Percentiles rank a stretch among this genome's conserved stretches.
Conservation (phyloP, 306 rosid species). For the Hippophae gyantsensis region DNA sequence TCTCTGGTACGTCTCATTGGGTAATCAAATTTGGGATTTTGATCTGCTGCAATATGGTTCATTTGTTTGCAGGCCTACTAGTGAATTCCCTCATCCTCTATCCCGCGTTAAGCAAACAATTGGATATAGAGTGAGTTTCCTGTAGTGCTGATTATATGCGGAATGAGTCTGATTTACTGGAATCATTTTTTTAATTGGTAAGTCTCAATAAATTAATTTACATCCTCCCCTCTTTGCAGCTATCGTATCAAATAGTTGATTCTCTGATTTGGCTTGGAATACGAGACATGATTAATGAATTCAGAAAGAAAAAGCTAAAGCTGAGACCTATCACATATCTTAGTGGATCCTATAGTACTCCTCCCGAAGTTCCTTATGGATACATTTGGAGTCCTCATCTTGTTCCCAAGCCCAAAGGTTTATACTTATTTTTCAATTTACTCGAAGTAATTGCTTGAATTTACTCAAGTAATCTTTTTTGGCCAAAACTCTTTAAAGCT, state of each 20-base stretch:
- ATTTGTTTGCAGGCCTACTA: slow-evolving; percentile 58
- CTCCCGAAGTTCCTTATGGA: slow-evolving; percentile 59
- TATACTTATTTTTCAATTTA: slow-evolving; percentile 2
- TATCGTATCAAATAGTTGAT: slow-evolving; percentile 88
- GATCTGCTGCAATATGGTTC: background rate
- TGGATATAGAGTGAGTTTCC: slow-evolving; percentile 63
- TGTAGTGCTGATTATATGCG: background rate
- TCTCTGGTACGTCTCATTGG: no score
- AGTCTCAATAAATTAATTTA: slow-evolving; percentile 16
- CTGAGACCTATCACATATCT: slow-evolving; percentile 68
- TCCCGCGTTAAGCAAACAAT: slow-evolving; percentile 66
- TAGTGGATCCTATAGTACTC: slow-evolving; percentile 52
- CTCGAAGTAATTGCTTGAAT: background rate
- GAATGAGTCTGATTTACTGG: slow-evolving; percentile 14
- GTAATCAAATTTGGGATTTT: no score
- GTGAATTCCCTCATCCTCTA: slow-evolving; percentile 90
- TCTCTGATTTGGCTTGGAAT: slow-evolving; percentile 90
- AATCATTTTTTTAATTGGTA: background rate
- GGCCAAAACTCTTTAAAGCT: background rate
- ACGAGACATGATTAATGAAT: slow-evolving; percentile 70
- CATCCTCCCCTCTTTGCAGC: slow-evolving; percentile 40
- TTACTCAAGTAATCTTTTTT: no score
- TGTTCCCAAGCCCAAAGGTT: slow-evolving; percentile 95
- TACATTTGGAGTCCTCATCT: slow-evolving; percentile 96
- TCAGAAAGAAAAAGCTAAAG: slow-evolving; percentile 75